Evolutionary conservation across 2,329 filamentous ascomycete genomes (phyloP), one percentile per base, ranked within the genome.

Genomic region (Hortaea werneckii): DNA sequence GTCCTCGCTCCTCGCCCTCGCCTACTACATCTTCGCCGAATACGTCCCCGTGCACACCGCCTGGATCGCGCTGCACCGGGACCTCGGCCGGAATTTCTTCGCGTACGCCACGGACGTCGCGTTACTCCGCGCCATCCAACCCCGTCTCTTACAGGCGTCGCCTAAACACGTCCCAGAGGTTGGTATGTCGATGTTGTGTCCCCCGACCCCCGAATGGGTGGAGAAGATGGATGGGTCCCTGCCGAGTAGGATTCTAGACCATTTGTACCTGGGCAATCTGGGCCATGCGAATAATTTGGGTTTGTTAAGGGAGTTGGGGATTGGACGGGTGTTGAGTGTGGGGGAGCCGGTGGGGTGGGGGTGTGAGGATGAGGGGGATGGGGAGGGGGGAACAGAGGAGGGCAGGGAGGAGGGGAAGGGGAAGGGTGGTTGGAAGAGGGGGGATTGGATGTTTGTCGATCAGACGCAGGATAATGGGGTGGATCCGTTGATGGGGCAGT

Each of bases 381-480:
- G n/a, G n/a, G n/a, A n/a, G n/a, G n/a, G n/a, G n/a, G n/a, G n/a
- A n/a, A 74, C 75, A 32, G 69, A 72, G 41, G 30, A 34, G 30
- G n/a, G 7, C 7, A 34, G 7, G 30, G 30, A 34, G 7, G 30
- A 34, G 30, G n/a, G n/a, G n/a, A n/a, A n/a, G n/a, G n/a, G n/a
- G n/a, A n/a, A n/a, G n/a, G n/a, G n/a, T n/a, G n/a, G n/a, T n/a
- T 95, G 88, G 87, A 85, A 84, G 0, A 58, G 68, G 8, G 82
- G 89, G 32, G 92, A 94, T 54, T 69, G 95, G 12, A 80, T 92
- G 61, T 77, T 83, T 56, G 78, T 98, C 30, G 82, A 90, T 59
- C 79, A 83, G 10, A 87, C 98, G 5, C 92, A 96, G 62, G 92
- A 98, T 60, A 98, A 98, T 60, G 92, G 92, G 4, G 92, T 96